phyloP scores from a whole-genome alignment of 2,329 filamentous ascomycete genomes.

The Chaetomium strumarium region DNA sequence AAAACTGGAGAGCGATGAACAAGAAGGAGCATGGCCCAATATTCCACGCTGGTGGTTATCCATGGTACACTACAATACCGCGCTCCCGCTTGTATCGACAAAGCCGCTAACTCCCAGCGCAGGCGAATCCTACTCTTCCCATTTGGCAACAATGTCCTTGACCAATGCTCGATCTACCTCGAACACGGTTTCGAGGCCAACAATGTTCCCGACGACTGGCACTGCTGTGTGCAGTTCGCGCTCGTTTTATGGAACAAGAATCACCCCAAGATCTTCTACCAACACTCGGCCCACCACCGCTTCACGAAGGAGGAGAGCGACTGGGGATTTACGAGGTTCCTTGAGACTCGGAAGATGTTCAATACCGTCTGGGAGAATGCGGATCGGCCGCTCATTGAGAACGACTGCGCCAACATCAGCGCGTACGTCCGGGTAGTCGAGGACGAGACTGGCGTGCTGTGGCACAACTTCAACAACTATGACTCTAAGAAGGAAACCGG shows the following conservation, averaged over 20 bases:
- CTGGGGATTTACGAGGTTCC: slow-evolving; percentile 97
- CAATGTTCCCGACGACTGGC: slow-evolving; percentile 84
- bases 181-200: slow-evolving; percentile 82
- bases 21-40: slow-evolving; percentile 83
- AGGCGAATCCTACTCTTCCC: slow-evolving; percentile 96
- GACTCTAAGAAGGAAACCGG: slow-evolving; percentile 99
- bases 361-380: slow-evolving; percentile 67
- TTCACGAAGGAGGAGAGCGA: slow-evolving; percentile 96
- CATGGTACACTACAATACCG: slow-evolving; percentile 57
- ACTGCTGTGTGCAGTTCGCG: slow-evolving; percentile 92
- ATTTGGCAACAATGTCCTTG: slow-evolving; percentile 79
- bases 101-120: background rate
- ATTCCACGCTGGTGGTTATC: slow-evolving; percentile 80
- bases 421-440: slow-evolving; percentile 78
- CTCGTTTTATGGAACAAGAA: slow-evolving; percentile 92
- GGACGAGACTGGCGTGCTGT: slow-evolving; percentile 81
- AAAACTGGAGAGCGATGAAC: slow-evolving; percentile 68
- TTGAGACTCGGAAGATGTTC: slow-evolving; percentile 82
- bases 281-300: slow-evolving; percentile 84
- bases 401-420: slow-evolving; percentile 71
- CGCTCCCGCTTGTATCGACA: background rate
- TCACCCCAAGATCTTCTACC: slow-evolving; percentile 76
- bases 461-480: slow-evolving; percentile 91
- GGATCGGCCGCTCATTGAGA: slow-evolving; percentile 66
- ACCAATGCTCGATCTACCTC: slow-evolving; percentile 90